phyloP scores from a whole-genome alignment of 2,329 filamentous ascomycete genomes.

The Plectosphaerella cucumerina region DNA sequence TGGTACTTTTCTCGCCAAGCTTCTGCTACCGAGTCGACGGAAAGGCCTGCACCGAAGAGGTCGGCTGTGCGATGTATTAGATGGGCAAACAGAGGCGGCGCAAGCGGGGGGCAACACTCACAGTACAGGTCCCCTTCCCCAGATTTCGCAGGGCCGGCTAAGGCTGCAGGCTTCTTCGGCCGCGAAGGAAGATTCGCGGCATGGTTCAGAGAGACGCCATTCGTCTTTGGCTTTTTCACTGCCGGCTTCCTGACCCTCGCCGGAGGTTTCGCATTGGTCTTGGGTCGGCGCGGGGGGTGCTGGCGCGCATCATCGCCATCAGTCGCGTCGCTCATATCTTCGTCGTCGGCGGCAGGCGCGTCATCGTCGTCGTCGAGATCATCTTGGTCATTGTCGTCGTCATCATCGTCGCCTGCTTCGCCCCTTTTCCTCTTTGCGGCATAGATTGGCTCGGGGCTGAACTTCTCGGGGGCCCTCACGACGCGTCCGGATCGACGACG shows the following conservation, averaged over 20 bases:
- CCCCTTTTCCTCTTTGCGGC: constrained; percentile 56
- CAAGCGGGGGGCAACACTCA: constrained; percentile 24
- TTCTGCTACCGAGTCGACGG: constrained; percentile 52
- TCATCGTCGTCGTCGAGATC: constrained; percentile 38
- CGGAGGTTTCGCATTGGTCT: not conserved
- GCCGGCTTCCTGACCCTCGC: constrained; percentile 8
- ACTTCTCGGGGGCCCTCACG: constrained; percentile 56
- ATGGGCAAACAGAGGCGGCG: constrained; percentile 12
- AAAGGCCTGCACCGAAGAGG: constrained; percentile 57
- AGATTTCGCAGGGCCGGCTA: constrained; percentile 42
- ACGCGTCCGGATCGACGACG: constrained; percentile 68
- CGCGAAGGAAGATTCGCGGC: constrained; percentile 44
- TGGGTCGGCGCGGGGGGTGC: constrained; percentile 15
- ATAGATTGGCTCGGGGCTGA: constrained; percentile 46
- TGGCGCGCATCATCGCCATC: constrained; percentile 33
- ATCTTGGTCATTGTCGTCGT: constrained; percentile 41
- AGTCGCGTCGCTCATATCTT: constrained; percentile 39
- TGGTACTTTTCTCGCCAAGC: constrained; percentile 58
- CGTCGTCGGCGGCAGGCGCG: constrained; percentile 43
- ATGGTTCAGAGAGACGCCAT: constrained; percentile 38
- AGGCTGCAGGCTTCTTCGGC: constrained; percentile 52
- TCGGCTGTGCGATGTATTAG: constrained; percentile 41
- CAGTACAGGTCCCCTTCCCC: constrained; percentile 50
- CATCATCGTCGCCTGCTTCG: constrained; percentile 29
- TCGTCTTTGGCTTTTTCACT: constrained; percentile 54